Percentiles rank a stretch among this genome's conserved stretches.
phyloP scores from a whole-genome alignment of 306 rosid species.

The Rubus idaeus region DNA sequence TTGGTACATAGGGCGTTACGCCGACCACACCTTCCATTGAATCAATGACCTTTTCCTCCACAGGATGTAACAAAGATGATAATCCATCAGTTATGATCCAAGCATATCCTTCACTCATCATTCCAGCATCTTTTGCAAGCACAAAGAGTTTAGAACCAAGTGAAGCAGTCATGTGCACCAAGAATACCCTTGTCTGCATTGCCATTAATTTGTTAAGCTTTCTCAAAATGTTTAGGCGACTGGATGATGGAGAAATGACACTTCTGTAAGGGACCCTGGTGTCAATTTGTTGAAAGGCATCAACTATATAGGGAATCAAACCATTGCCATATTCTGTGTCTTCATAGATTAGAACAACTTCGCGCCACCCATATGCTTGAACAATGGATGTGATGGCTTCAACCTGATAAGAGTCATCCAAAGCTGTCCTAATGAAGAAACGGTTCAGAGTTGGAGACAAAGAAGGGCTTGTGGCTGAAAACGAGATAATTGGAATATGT shows the following conservation, averaged over 20 bases:
- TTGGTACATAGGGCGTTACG: conserved; percentile 25
- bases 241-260: conserved; percentile 21
- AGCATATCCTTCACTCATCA: conserved; percentile 31
- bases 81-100: conserved; percentile 34
- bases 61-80: conserved; percentile 23
- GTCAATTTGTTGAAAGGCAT: conserved; percentile 26
- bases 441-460: conserved; percentile 13
- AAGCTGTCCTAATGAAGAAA: conserved; percentile 22
- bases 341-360: conserved; percentile 39
- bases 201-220: conserved; percentile 26
- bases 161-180: conserved; percentile 37
- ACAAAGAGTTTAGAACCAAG: conserved; percentile 28
- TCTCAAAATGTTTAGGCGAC: neutral
- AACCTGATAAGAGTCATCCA: conserved; percentile 22
- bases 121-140: conserved; percentile 22
- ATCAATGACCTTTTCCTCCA: conserved; percentile 1
- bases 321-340: conserved; percentile 43
- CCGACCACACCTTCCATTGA: conserved; percentile 51
- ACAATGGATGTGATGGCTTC: conserved; percentile 32
- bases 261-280: conserved; percentile 20
- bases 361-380: conserved; percentile 30
- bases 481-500: conserved; percentile 27
- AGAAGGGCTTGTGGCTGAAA: conserved; percentile 20
- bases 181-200: conserved; percentile 18
- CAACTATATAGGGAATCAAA: conserved; percentile 31